Percentiles rank a stretch among this genome's conserved stretches.
Conservation (phyloP, 208 protist species). For the Crithidia sp. region DNA sequence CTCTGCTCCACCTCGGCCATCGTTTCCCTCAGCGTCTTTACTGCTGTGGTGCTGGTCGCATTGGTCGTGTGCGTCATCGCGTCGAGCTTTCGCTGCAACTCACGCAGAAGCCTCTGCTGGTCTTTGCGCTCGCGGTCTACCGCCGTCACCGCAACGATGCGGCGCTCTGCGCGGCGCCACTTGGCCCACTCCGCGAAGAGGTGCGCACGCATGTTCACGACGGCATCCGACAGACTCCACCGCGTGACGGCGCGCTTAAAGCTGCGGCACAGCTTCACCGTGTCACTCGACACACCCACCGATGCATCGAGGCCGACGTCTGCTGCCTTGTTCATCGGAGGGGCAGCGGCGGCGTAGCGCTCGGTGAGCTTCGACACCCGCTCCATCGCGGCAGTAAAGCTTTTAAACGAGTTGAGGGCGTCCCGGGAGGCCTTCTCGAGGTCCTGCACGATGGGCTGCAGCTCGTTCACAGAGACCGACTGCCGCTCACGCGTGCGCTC, state of each 20-base stretch:
- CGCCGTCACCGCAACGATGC: background rate
- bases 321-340: background rate
- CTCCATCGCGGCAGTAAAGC: background rate
- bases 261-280: background rate
- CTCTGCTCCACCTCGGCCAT: background rate
- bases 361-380: background rate
- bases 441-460: conserved; percentile 3
- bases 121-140: background rate
- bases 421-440: conserved; percentile 4
- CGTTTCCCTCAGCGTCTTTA: background rate
- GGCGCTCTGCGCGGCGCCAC: conserved; percentile 3
- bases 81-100: background rate
- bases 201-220: conserved; percentile 7
- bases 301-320: conserved; percentile 7
- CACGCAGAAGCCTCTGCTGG: background rate
- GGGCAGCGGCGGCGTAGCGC: background rate
- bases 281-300: background rate
- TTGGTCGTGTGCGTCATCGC: background rate
- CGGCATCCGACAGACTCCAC: conserved; percentile 10
- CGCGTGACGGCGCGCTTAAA: background rate
- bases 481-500: background rate
- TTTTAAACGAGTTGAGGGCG: background rate
- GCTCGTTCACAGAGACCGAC: background rate
- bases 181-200: conserved; percentile 3
- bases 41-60: background rate